Base-by-base conservation (phyloP, 179 eudicot species). In the Sideroxylon spinosum region DNA sequence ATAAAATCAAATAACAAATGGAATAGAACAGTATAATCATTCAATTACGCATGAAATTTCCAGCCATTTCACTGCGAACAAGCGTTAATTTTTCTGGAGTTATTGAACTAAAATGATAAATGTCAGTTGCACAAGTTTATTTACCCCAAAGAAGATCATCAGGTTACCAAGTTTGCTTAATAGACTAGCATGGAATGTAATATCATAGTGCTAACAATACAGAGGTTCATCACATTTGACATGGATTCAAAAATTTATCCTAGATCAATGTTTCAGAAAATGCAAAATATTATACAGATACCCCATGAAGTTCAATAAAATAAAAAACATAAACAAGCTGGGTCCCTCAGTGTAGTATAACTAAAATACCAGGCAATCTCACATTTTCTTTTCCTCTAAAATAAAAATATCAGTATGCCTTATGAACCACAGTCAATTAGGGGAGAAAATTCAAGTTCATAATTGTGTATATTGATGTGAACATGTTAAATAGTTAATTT, bases 121-220 rank as follows among this genome's bases (percentile, higher is more conserved):
- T 52, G 52, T 11, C 20, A 13, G 17, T 25, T 20, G 32, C 28
- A 61, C 12, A 48, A 75, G 7, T 20, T 44, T 14, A 26, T 60
- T 61, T 63, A 25, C 16, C 71, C 37, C 59, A 22, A 63, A 61
- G 62, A 22, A 46, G 78, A 50, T 76, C 12, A 64, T 28, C 71
- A 49, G 20, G 57, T 12, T 49, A 61, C 71, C 60, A 29, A 9
- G 19, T 50, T 66, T 32, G 6, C 29, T 66, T 17, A 13, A 66
- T 64, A 64, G 52, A 64, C 60, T 16, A 25, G 44, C 37, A 63
- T 17, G 64, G 10, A 14, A 63, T 48, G 26, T 16, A 53, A 7
- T 26, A 26, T n/a, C 7, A 48, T 28, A 25, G 46, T 49, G 78
- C n/a, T 26, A 29, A 65, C 9, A 61, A 61, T 11, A 28, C 22